These are phyloP conservation scores for Xylaria palmicola DNA, from an alignment of 495 filamentous ascomycete species.

Conservation along the genomic window DNA sequence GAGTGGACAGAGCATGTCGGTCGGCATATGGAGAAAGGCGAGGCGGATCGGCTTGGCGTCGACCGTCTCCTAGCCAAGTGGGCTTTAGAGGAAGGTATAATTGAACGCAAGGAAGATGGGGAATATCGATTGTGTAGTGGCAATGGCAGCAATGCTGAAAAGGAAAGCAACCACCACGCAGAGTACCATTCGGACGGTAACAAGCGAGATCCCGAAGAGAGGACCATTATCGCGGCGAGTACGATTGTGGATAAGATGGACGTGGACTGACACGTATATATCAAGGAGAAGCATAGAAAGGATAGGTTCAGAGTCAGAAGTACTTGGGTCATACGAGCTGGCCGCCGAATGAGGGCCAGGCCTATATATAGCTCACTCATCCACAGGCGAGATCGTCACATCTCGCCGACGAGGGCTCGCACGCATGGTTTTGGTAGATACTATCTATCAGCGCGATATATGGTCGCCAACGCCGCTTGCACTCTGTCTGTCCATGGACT, in stretches of 20 bases:
- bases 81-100: conserved; percentile 58
- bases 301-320: not conserved
- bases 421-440: conserved; percentile 11
- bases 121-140: conserved; percentile 48
- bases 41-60: conserved; percentile 49
- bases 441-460: too few species aligned
- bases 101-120: conserved; percentile 51
- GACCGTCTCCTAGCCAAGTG: conserved; percentile 54
- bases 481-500: not conserved
- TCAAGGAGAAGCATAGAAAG: not conserved
- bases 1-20: conserved; percentile 91
- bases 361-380: not conserved
- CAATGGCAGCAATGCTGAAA: conserved; percentile 25
- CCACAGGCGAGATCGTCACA: not conserved
- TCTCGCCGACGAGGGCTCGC: not conserved
- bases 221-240: conserved; percentile 30
- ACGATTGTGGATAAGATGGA: conserved; percentile 37
- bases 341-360: not conserved
- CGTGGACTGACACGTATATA: conserved; percentile 26
- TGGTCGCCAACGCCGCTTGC: not conserved
- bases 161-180: conserved; percentile 30
- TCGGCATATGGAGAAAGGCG: conserved; percentile 73
- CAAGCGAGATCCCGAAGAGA: conserved; percentile 21
- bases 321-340: not conserved
- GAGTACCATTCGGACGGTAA: conserved; percentile 29